Base-by-base conservation (phyloP, 2,329 filamentous ascomycete genomes). In the Claviceps spartinae region DNA sequence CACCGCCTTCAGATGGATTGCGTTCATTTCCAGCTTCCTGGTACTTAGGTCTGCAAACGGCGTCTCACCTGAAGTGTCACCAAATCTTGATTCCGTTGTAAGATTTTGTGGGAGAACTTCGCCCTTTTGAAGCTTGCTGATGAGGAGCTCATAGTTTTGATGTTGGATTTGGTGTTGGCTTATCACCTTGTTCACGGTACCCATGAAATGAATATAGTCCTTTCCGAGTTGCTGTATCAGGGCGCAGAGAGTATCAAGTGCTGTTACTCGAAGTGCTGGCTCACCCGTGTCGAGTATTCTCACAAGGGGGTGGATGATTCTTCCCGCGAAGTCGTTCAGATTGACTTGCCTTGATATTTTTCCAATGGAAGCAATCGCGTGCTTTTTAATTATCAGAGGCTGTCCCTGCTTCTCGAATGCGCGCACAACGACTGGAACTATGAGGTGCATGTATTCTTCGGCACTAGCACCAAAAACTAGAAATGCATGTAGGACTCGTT, bases 381-480 rank as follows among this genome's bases (percentile, higher is more conserved):
- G 82, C 66, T 89, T 94, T 50, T 88, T 80, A 47, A 96, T 81
- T 54, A 84, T 84, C 1, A 79, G 73, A 7, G 89, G 88, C 56
- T 94, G 87, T 11, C 85, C 83, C 36, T 85, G 80, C 62, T 88
- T 94, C 65, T 98, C 91, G 62, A 98, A 97, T 48, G 95, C 86
- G 45, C 86, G 83, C 8, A 98, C 90, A 61, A 98, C 89, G 38
- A 95, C 88, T 0, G 93, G 93, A 49, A 98, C 88, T 58, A 99
- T 97, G 50, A 98, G 76, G 65, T 98, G 93, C 93, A 98, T 98
- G 66, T 98, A 98, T 65, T 98, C 93, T 65, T 98, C 93, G 11
- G 86, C 87, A 62, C 90, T 97, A 0, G 90, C 85, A 1, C 94
- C 94, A 64, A 98, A 98, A 0, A 98, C 87, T 30, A 98, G 72